Evolutionary conservation across 2,329 filamentous ascomycete genomes (phyloP).

Genomic region (Aspergillus proliferans): DNA sequence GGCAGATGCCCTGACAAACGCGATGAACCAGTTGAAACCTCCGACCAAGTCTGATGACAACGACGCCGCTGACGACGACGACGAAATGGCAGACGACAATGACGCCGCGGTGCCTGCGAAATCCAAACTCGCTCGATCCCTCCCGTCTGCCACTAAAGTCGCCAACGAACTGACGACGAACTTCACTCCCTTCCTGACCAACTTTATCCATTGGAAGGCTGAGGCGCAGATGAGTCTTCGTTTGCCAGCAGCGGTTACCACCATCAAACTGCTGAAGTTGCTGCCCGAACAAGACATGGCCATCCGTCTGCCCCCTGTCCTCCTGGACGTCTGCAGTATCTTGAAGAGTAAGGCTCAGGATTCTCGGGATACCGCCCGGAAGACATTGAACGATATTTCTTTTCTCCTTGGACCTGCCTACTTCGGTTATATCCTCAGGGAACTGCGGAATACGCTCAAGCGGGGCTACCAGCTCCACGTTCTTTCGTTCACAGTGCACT

Average conservation of each 20-base stretch:
- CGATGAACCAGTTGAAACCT: slow-evolving; percentile 32
- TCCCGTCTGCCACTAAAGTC: slow-evolving; percentile 63
- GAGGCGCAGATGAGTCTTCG: slow-evolving; percentile 90
- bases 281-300: slow-evolving; percentile 68
- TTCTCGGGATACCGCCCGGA: slow-evolving; percentile 81
- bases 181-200: slow-evolving; percentile 72
- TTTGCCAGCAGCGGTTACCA: slow-evolving; percentile 80
- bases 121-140: slow-evolving; percentile 53
- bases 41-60: slow-evolving; percentile 14
- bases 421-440: slow-evolving; percentile 89
- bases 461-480: slow-evolving; percentile 92
- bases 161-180: slow-evolving; percentile 64
- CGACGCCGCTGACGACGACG: slow-evolving; percentile 14
- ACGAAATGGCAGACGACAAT: slow-evolving; percentile 20
- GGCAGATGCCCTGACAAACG: slow-evolving; percentile 65
- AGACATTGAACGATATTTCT: slow-evolving; percentile 79
- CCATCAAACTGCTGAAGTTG: slow-evolving; percentile 78
- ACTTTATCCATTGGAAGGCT: slow-evolving; percentile 87
- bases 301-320: slow-evolving; percentile 68
- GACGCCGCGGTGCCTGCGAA: slow-evolving; percentile 25
- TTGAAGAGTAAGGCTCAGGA: slow-evolving; percentile 83
- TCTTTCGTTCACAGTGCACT: slow-evolving; percentile 89
- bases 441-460: slow-evolving; percentile 73
- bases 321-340: slow-evolving; percentile 90
- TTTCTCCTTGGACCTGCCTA: slow-evolving; percentile 72